phyloP scores from a whole-genome alignment of 345 rosid genomes.

The Angophora floribunda region DNA sequence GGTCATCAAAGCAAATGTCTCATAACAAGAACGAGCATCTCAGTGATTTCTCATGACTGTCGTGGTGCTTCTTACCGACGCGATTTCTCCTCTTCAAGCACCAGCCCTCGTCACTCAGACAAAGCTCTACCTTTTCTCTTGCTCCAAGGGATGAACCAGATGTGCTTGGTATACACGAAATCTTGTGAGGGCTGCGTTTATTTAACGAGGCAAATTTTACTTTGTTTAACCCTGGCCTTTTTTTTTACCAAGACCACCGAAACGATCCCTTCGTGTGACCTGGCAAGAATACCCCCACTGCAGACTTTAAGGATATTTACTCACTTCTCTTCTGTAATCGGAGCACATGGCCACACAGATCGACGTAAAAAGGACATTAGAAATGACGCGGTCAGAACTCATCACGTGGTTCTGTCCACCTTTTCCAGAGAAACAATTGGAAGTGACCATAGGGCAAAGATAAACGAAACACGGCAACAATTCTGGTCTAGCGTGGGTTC shows the following conservation, averaged over 20 bases:
- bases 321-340: neutral
- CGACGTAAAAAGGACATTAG: neutral
- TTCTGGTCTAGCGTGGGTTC: too few relatives aligned
- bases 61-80: neutral
- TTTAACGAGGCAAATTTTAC: neutral
- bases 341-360: neutral
- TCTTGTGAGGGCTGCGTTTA: neutral
- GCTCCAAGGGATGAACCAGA: neutral
- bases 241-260: fast-evolving
- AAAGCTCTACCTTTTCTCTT: neutral
- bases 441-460: too few relatives aligned
- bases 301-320: neutral
- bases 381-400: too few relatives aligned
- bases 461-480: too few relatives aligned
- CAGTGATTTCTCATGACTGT: too few relatives aligned
- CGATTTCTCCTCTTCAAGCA: neutral
- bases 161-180: fast-evolving
- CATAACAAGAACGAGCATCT: too few relatives aligned
- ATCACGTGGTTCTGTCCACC: too few relatives aligned
- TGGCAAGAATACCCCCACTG: too few relatives aligned
- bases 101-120: neutral
- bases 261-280: fast-evolving
- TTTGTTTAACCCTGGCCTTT: neutral
- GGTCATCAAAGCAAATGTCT: too few relatives aligned
- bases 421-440: too few relatives aligned